phyloP scores from a whole-genome alignment of 192 early-diverging fungal genomes.

The Allomyces arbusculus region DNA sequence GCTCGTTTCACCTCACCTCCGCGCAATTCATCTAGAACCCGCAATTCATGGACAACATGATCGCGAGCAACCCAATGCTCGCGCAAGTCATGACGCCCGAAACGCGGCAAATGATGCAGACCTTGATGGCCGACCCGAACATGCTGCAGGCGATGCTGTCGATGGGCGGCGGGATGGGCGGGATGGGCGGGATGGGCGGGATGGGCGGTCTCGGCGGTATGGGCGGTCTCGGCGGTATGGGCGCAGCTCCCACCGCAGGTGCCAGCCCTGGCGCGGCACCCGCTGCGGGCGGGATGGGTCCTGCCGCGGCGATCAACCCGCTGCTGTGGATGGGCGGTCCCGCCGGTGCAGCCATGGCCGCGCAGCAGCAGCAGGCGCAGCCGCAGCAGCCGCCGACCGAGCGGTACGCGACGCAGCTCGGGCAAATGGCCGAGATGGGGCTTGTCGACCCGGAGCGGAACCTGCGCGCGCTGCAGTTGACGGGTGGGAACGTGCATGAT shows the following conservation, averaged over 20 bases:
- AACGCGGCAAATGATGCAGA: constrained; percentile 24
- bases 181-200: constrained; percentile 40
- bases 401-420: constrained; percentile 13
- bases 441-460: constrained; percentile 77
- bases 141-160: constrained; percentile 11
- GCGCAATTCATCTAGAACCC: constrained; percentile 12
- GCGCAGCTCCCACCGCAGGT: constrained; percentile 7
- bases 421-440: constrained; percentile 73
- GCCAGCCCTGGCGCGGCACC: constrained; percentile 8
- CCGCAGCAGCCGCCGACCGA: constrained; percentile 36
- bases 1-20: too few species aligned
- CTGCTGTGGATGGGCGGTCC: constrained; percentile 16
- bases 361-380: constrained; percentile 43
- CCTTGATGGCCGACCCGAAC: constrained; percentile 28
- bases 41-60: constrained; percentile 26
- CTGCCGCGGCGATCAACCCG: constrained; percentile 10
- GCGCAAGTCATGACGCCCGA: constrained; percentile 24
- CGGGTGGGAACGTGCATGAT: constrained; percentile 75
- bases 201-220: constrained; percentile 35
- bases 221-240: constrained; percentile 25
- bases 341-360: constrained; percentile 14
- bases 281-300: constrained; percentile 9
- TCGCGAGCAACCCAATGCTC: constrained; percentile 22
- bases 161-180: constrained; percentile 17
- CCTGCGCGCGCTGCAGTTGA: constrained; percentile 59